Percentiles rank a stretch among this genome's conserved stretches.
Evolutionary conservation across 2,329 filamentous ascomycete species (phyloP).

Genomic region (Colletotrichum agaves): DNA sequence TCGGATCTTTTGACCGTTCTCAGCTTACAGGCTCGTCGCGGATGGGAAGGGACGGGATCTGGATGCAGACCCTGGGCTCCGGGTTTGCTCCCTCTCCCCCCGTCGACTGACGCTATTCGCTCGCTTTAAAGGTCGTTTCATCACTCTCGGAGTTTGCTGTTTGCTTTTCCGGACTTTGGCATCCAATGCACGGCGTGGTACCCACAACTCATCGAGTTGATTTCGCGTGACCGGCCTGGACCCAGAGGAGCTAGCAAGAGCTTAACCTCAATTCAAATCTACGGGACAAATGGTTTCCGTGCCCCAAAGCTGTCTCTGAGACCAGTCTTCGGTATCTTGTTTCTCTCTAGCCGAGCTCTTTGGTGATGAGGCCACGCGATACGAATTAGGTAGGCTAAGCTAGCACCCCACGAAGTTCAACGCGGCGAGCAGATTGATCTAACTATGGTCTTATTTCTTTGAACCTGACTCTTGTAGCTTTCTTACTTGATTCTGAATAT

Average conservation of each 20-base stretch:
- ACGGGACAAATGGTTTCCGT: too few species aligned
- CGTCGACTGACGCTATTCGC: neutral
- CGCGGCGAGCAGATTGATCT: too few species aligned
- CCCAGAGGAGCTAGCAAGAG: neutral
- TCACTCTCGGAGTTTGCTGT: neutral
- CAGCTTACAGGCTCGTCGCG: neutral
- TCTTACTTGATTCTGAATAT: too few species aligned
- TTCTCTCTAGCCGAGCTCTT: too few species aligned
- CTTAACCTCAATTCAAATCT: too few species aligned
- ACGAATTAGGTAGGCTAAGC: too few species aligned
- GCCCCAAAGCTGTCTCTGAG: too few species aligned
- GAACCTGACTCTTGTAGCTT: too few species aligned
- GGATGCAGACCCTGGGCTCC: neutral
- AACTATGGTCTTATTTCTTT: too few species aligned
- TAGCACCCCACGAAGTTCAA: too few species aligned
- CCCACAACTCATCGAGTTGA: neutral
- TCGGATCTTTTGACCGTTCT: constrained; percentile 13
- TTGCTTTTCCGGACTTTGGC: constrained; percentile 3
- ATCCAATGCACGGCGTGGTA: neutral
- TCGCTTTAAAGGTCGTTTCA: neutral
- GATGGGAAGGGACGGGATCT: neutral
- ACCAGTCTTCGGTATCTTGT: too few species aligned
- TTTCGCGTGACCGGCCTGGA: neutral
- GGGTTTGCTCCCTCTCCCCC: neutral
- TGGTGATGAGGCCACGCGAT: too few species aligned